Base-by-base conservation (phyloP, 306 rosid species). In the Cicer cuneatum region DNA sequence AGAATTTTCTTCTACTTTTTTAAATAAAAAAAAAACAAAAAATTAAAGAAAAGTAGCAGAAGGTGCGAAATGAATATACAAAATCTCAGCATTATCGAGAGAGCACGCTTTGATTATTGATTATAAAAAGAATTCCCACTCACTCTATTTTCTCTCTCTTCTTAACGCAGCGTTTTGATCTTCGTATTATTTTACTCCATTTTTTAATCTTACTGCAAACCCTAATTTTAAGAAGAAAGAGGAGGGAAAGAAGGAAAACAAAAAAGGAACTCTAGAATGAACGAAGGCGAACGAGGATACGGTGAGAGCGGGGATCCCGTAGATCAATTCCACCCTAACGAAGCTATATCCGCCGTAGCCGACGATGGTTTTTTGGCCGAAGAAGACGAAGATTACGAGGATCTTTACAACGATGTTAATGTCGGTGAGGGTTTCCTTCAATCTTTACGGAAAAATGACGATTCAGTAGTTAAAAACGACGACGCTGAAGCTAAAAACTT, bases 311-410 rank as follows among this genome's bases (percentile, higher is more conserved):
- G 75, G 16, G 98, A 91, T 66, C 88, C 82, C 68, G 78, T 84
- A 80, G 95, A 90, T 79, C 94, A 89, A 81, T 93, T 93, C 84
- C 97, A 91, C 82, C 89, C 91, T n/a, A 88, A 93, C 82, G 97
- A 89, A 76, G 98, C 97, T 13, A 93, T 93, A 75, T 89, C 97
- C 5, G 99, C 96, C 8, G 97, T 90, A 7, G 95, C 96, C 7
- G 97, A 94, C 68, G 96, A 87, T 0, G 95, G 89, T 10, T 92
- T 91, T 41, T 56, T 94, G 33, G 96, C 74, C 1, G 97, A 94
- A 69, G 98, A 92, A 60, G 99, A 92, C 59, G 96, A 95, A 19
- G 99, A 95, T 45, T 90, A 89, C 57, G 96, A 95, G 49, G 99
- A 95, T 71, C 92, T 92, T 5, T 92, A 95, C 80, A 89, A 90